phyloP scores from a whole-genome alignment of 495 filamentous ascomycete species.

The Hypoxylon subgilvum region DNA sequence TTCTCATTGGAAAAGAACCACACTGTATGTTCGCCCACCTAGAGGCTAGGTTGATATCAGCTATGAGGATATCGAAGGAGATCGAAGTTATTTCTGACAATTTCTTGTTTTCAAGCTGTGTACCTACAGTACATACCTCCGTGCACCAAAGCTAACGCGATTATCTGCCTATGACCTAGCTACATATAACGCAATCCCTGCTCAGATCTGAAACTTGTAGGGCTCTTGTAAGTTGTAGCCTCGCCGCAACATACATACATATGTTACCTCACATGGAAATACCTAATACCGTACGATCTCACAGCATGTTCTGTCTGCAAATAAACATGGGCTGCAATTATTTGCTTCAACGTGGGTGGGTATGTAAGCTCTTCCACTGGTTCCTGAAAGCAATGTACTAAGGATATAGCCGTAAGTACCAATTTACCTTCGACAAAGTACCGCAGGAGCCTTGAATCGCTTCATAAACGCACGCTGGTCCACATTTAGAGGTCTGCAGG shows the following conservation, averaged over 20 bases:
- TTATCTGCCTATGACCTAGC: slow-evolving; percentile 34
- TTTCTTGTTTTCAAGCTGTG: slow-evolving; percentile 16
- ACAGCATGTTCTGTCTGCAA: too few relatives aligned
- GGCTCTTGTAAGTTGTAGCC: too few relatives aligned
- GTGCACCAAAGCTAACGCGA: too few relatives aligned
- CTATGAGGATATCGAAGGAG: too few relatives aligned
- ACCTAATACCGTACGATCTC: too few relatives aligned
- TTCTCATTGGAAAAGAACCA: slow-evolving; percentile 13
- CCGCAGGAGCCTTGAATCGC: slow-evolving; percentile 32
- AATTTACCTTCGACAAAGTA: slow-evolving; percentile 17
- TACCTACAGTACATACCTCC: too few relatives aligned
- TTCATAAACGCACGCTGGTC: slow-evolving; percentile 31
- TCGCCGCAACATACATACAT: too few relatives aligned
- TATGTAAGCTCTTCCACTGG: slow-evolving; percentile 4
- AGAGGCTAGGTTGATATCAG: not conserved
- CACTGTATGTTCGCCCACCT: not conserved
- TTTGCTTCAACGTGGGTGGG: too few relatives aligned
- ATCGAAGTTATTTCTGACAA: not conserved
- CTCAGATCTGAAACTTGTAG: slow-evolving; percentile 6
- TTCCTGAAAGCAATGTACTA: slow-evolving; percentile 20
- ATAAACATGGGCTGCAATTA: too few relatives aligned
- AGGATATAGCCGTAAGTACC: slow-evolving; percentile 36
- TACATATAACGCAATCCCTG: slow-evolving; percentile 10
- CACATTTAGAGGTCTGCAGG: slow-evolving; percentile 40
- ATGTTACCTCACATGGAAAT: too few relatives aligned